Conservation (phyloP, 163 green algal genomes). For the Picocystis sp. region DNA sequence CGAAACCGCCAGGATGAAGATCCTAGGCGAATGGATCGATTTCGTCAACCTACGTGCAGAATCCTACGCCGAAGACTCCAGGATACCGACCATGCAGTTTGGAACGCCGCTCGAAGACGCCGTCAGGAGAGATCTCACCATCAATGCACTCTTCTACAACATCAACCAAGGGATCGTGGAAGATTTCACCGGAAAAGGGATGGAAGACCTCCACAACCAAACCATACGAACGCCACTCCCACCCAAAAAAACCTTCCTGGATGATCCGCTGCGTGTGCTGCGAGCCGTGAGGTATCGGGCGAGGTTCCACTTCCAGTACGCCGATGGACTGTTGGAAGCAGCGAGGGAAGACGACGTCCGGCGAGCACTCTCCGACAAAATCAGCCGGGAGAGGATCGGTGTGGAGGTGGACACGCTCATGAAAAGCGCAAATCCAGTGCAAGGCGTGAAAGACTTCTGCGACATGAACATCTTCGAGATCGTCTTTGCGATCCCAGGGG, state of each 20-base stretch:
- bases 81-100: slow-evolving; percentile 84
- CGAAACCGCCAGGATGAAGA: slow-evolving; percentile 83
- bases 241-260: slow-evolving; percentile 71
- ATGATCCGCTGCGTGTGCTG: slow-evolving; percentile 88
- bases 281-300: slow-evolving; percentile 79
- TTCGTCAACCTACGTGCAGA: slow-evolving; percentile 91
- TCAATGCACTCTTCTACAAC: slow-evolving; percentile 98
- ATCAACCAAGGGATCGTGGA: slow-evolving; percentile 54
- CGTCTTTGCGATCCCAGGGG: slow-evolving; percentile 6
- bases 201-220: slow-evolving; percentile 58
- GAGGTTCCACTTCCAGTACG: slow-evolving; percentile 74
- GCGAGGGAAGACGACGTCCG: slow-evolving; percentile 50
- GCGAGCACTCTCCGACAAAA: slow-evolving; percentile 13
- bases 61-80: slow-evolving; percentile 65
- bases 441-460: slow-evolving; percentile 10
- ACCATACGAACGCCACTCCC: slow-evolving; percentile 78
- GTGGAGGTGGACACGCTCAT: slow-evolving; percentile 25
- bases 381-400: slow-evolving; percentile 30
- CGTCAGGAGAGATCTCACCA: slow-evolving; percentile 60
- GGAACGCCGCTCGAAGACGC: slow-evolving; percentile 24
- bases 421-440: slow-evolving; percentile 4
- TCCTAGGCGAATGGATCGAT: slow-evolving; percentile 57
- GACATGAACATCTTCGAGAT: slow-evolving; percentile 5
- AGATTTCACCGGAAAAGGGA: slow-evolving; percentile 50
- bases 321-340: slow-evolving; percentile 48